Base-by-base conservation (phyloP, 768 basidiomycete species). In the Trametes villosa region DNA sequence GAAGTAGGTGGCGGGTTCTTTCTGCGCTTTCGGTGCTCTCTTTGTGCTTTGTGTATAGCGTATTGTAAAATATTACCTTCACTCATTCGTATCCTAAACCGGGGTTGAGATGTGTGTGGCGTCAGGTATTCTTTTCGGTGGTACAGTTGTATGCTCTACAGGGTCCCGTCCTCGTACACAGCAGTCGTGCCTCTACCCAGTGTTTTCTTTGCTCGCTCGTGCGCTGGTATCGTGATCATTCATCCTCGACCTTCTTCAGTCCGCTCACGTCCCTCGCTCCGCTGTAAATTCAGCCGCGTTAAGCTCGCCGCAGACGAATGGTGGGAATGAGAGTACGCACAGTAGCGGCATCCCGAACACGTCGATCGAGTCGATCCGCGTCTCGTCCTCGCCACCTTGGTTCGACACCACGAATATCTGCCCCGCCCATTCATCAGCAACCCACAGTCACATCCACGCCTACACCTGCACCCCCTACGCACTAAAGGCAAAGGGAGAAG, bases 391-490 rank as follows among this genome's bases (percentile, higher is more conserved):
- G 34, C 67, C 83, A 0, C 82, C 86, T 57, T 89, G 86, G 63
- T 90, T 90, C 7, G 84, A 83, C 34, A 75, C 78, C 40, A 92
- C 82, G 66, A 92, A 91, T 40, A 92, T 81, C 88, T 91, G 59
- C 33, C 11, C 8, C 2, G 9, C 36, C 24, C 22, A 20, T 8
- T 9, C n/a, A 26, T 29, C 34, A 17, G 31, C 33, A 46, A 26
- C 34, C 34, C 30, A n/a, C 48, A 1, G 9, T 5, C 9, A 6
- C 31, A 7, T 31, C 24, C 30, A 2, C 15, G 17, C 36, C 27
- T 26, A 26, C 11, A 7, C n/a, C n/a, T n/a, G n/a, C n/a, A n/a
- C n/a, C n/a, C n/a, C n/a, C n/a, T n/a, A 27, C 8, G 26, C 15
- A 53, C 18, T 22, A 13, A 38, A 12, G 18, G 11, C n/a, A 26